These are phyloP conservation scores for Psophocarpus tetragonolobus DNA, from an alignment of 306 rosid species.

Conservation along the genomic window DNA sequence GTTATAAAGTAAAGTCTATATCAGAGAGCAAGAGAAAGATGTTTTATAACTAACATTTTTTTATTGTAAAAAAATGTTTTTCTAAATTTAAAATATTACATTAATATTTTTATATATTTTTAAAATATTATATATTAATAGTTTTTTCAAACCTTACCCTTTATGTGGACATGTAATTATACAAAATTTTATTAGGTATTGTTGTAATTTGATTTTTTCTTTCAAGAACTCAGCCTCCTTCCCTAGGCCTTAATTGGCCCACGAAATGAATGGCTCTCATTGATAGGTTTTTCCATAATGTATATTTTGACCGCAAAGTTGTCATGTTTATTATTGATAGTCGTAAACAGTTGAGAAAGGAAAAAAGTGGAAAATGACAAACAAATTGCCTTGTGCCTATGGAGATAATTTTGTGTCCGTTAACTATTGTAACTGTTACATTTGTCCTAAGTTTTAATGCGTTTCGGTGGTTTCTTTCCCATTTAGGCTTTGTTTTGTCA, in stretches of 20 bases:
- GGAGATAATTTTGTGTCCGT: neutral
- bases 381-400: neutral
- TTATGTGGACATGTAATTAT: too few relatives aligned
- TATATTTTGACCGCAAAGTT: neutral
- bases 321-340: neutral
- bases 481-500: neutral
- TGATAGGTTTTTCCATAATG: neutral
- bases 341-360: neutral
- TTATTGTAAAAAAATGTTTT: too few relatives aligned
- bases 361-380: neutral
- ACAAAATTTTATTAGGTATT: too few relatives aligned
- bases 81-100: too few relatives aligned
- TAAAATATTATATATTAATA: too few relatives aligned
- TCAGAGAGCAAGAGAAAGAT: too few relatives aligned
- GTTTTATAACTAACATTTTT: too few relatives aligned
- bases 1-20: too few relatives aligned
- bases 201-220: neutral
- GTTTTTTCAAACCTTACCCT: too few relatives aligned
- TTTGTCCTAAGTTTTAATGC: neutral
- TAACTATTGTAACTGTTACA: neutral
- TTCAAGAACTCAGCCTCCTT: conserved; percentile 15
- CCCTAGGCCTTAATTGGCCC: neutral
- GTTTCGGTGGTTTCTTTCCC: neutral
- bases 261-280: neutral
- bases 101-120: too few relatives aligned